Evolutionary conservation across 805 yeast species (phyloP), one percentile per base, ranked within the genome.

Genomic region (Cyberlindnera amylophila): DNA sequence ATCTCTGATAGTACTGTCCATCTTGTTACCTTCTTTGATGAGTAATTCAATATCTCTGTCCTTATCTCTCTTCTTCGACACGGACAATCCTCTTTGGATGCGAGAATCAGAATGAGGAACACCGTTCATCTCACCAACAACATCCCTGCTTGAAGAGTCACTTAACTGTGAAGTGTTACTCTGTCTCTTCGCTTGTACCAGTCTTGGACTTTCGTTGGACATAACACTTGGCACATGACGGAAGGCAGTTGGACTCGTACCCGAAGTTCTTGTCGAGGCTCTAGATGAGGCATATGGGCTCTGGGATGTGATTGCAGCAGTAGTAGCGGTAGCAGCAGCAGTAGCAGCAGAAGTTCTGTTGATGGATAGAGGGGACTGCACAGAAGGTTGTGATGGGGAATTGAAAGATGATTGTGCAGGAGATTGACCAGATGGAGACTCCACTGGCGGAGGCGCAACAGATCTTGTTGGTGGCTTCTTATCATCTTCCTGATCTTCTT

Each of bases 401-500:
- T 6, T 24, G 27, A 14, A 9, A 8, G 15, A 32, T 5, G 16
- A 14, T 15, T 36, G 28, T 6, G 5, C 33, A 4, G 39, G 33
- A n/a, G 39, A 29, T 18, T 13, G 12, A 9, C 30, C 17, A 8
- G 8, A 13, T 8, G 33, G 34, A 2, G 32, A 27, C 14, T 38
- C 21, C 10, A 33, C 16, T 32, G 34, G 34, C 4, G 34, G 18
- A 10, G 17, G 6, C 8, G 24, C 24, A 21, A 21, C 24, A 27
- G 30, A 27, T 11, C 14, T 27, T 27, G 14, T 27, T 27, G 30
- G 30, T 27, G n/a, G 34, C 11, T 6, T n/a, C 8, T 62, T 72
- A 1, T 70, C 76, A 3, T 77, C 86, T 36, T 82, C 93, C 8
- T 62, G 72, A 1, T 70, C 76, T 3, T 77, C 86, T 36, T 82